phyloP scores from a whole-genome alignment of 2,329 filamentous ascomycete species.

The Ustilaginoidea virens region DNA sequence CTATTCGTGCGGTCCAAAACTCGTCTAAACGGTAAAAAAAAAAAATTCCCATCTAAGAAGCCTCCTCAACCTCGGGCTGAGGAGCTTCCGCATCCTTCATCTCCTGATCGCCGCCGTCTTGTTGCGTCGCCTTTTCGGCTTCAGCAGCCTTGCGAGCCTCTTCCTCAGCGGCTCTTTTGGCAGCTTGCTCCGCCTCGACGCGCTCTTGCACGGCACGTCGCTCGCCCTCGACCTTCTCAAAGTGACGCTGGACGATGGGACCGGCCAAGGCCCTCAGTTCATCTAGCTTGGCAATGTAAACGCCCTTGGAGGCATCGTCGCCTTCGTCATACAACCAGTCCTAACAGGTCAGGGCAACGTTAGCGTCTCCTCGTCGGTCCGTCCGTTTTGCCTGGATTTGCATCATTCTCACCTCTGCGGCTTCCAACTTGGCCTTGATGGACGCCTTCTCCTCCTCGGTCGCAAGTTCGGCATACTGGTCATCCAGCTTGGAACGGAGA shows the following conservation, averaged over 20 bases:
- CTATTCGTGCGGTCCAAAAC: slow-evolving; percentile 1
- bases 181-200: slow-evolving; percentile 62
- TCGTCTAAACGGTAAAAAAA: slow-evolving; percentile 14
- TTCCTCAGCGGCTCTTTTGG: slow-evolving; percentile 50
- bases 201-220: slow-evolving; percentile 64
- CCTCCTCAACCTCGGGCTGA: slow-evolving; percentile 35
- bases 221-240: slow-evolving; percentile 84
- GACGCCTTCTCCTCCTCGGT: slow-evolving; percentile 86
- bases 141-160: slow-evolving; percentile 38
- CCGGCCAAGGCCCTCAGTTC: slow-evolving; percentile 85
- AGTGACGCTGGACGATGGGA: slow-evolving; percentile 85
- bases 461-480: slow-evolving; percentile 76
- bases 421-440: slow-evolving; percentile 68
- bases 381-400: too few relatives aligned
- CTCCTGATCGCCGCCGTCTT: slow-evolving; percentile 39
- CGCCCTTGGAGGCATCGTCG: slow-evolving; percentile 82
- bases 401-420: slow-evolving; percentile 59
- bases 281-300: slow-evolving; percentile 90
- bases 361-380: too few relatives aligned
- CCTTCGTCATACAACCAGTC: slow-evolving; percentile 98
- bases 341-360: slow-evolving; percentile 32
- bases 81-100: slow-evolving; percentile 46
- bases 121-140: slow-evolving; percentile 30
- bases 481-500: slow-evolving; percentile 86
- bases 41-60: slow-evolving; percentile 19